phyloP scores from a whole-genome alignment of 345 rosid species.

The Syzygium aqueum region DNA sequence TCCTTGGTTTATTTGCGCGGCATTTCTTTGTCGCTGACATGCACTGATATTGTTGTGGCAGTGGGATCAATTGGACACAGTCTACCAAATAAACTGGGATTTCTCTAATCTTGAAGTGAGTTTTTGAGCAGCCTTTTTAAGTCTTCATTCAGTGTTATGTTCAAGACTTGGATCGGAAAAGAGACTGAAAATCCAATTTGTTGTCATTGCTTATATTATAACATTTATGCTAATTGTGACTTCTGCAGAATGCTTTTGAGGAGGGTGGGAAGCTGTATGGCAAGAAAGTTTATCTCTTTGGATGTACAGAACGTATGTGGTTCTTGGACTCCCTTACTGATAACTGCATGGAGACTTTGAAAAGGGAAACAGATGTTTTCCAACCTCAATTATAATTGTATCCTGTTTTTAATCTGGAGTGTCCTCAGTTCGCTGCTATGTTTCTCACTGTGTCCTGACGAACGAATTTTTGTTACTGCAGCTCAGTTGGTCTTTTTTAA shows the following conservation, averaged over 20 bases:
- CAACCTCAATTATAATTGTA: background rate
- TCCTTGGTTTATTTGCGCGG: background rate
- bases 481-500: slow-evolving; percentile 78
- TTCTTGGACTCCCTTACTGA: background rate
- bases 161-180: background rate
- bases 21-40: background rate
- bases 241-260: slow-evolving; percentile 72
- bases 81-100: slow-evolving; percentile 71
- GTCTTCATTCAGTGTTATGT: background rate
- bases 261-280: slow-evolving; percentile 74
- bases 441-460: background rate
- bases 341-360: background rate
- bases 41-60: slow-evolving; percentile 14
- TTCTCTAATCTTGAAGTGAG: slow-evolving; percentile 90
- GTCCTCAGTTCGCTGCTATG: background rate
- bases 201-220: background rate
- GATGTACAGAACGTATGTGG: slow-evolving; percentile 88
- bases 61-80: slow-evolving; percentile 88
- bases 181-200: background rate
- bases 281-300: slow-evolving; percentile 74
- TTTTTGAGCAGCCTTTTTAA: slow-evolving; percentile 2
- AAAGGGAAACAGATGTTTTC: background rate
- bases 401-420: background rate
- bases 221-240: background rate
- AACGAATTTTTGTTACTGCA: slow-evolving; percentile 25